A percentile compares a stretch with the other conserved stretches of the same genome.
Evolutionary conservation across 495 filamentous ascomycete genomes (phyloP).

Genomic region (Cairneyella variabilis): DNA sequence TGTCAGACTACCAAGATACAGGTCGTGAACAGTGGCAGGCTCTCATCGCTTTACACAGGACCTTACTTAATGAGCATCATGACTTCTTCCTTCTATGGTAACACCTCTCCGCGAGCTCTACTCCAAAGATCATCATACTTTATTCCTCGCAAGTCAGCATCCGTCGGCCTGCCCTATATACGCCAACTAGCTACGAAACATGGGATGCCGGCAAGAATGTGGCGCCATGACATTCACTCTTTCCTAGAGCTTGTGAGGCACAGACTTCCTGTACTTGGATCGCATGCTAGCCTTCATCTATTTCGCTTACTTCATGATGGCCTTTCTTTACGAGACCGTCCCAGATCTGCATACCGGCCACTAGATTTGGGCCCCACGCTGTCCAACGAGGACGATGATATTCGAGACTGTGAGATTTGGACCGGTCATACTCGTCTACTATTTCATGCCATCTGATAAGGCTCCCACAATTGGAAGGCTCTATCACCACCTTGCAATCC

Average conservation of each 20-base stretch:
- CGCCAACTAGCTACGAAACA: constrained; percentile 61
- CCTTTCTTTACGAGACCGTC: constrained; percentile 73
- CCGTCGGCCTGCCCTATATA: constrained; percentile 57
- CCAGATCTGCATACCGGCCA: constrained; percentile 69
- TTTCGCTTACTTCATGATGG: constrained; percentile 77
- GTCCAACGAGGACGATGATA: constrained; percentile 70
- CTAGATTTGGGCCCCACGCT: constrained; percentile 95
- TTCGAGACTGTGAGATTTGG: constrained; percentile 73
- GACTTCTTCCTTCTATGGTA: constrained; percentile 79
- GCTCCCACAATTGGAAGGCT: constrained; percentile 67
- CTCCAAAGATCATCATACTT: no score
- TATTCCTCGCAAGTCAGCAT: no score
- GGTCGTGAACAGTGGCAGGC: constrained; percentile 81
- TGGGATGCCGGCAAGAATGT: constrained; percentile 79
- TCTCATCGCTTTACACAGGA: constrained; percentile 66
- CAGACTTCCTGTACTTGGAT: constrained; percentile 68
- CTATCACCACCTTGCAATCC: constrained; percentile 81
- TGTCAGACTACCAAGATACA: no score
- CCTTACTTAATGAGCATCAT: constrained; percentile 72
- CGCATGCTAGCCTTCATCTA: constrained; percentile 82
- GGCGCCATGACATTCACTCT: constrained; percentile 76
- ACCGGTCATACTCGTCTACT: constrained; percentile 71
- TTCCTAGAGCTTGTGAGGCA: constrained; percentile 71
- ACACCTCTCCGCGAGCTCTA: no score
- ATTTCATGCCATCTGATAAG: constrained; percentile 70